Evolutionary conservation across 148 eudicot genomes (phyloP).

Genomic region (Drosera capensis): DNA sequence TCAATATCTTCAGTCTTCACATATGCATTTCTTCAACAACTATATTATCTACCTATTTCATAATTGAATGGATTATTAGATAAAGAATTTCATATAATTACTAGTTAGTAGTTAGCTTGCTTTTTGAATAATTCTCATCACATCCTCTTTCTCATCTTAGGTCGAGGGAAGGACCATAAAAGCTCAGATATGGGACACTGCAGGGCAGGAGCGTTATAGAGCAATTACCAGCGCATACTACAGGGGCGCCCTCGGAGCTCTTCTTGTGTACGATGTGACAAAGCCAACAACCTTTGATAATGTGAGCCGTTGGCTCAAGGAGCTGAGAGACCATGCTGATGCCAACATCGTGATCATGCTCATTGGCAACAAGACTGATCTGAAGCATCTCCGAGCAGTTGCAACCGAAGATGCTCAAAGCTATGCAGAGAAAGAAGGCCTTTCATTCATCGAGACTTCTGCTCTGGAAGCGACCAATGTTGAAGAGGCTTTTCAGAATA

Average conservation of each 20-base stretch:
- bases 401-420: slow-evolving; percentile 49
- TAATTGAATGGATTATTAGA: too few species aligned
- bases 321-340: slow-evolving; percentile 49
- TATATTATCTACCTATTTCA: too few species aligned
- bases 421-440: slow-evolving; percentile 50
- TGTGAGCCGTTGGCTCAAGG: slow-evolving; percentile 51
- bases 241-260: slow-evolving; percentile 49
- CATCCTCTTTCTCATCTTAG: neutral
- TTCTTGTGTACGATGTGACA: slow-evolving; percentile 44
- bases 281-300: slow-evolving; percentile 49
- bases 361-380: slow-evolving; percentile 49
- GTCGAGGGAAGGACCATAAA: neutral
- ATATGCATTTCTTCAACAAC: too few species aligned
- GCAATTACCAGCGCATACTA: slow-evolving; percentile 58
- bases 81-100: too few species aligned
- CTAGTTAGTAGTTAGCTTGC: too few species aligned
- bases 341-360: slow-evolving; percentile 52
- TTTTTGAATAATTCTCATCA: too few species aligned
- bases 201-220: slow-evolving; percentile 6
- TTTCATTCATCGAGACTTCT: slow-evolving; percentile 52
- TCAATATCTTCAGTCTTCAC: too few species aligned
- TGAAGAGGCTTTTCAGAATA: slow-evolving; percentile 18
- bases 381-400: slow-evolving; percentile 45
- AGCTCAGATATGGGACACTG: slow-evolving; percentile 1
- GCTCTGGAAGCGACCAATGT: slow-evolving; percentile 46